Conservation (phyloP, 768 basidiomycete genomes). For the Calvatia gigantea region DNA sequence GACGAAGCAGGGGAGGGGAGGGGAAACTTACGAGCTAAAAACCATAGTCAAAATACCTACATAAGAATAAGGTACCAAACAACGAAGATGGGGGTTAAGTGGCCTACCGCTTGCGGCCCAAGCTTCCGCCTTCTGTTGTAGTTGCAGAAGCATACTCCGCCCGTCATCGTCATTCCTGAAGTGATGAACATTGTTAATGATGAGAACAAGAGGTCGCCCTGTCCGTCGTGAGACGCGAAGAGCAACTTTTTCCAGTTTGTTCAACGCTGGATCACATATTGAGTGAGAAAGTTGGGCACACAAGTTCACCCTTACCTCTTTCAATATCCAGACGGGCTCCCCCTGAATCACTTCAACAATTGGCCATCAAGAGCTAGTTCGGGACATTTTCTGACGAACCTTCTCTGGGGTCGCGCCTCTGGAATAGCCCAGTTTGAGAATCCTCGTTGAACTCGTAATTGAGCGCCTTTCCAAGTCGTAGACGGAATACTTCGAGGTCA, state of each 20-base stretch:
- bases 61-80: not conserved
- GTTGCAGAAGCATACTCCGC: constrained; percentile 73
- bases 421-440: constrained; percentile 76
- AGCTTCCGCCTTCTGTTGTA: constrained; percentile 82
- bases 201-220: constrained; percentile 70
- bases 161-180: constrained; percentile 79
- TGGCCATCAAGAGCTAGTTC: not conserved
- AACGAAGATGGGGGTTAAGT: constrained; percentile 7
- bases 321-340: constrained; percentile 82
- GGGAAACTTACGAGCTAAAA: constrained; percentile 58
- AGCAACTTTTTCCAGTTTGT: constrained; percentile 85
- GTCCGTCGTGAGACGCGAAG: constrained; percentile 53
- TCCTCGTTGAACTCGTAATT: constrained; percentile 88
- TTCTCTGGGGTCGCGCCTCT: constrained; percentile 80
- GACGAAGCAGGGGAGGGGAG: constrained; percentile 3
- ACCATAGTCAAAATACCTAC: constrained; percentile 77
- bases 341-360: constrained; percentile 38
- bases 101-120: constrained; percentile 77
- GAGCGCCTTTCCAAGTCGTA: constrained; percentile 81
- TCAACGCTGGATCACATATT: constrained; percentile 46
- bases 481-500: constrained; percentile 81
- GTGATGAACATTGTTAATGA: constrained; percentile 77
- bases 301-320: constrained; percentile 45
- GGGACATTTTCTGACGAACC: constrained; percentile 28
- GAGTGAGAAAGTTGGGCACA: not conserved